These are phyloP conservation scores for Elymus sibiricus DNA, from an alignment of 176 grass and related monocot species.

Conservation along the genomic window DNA sequence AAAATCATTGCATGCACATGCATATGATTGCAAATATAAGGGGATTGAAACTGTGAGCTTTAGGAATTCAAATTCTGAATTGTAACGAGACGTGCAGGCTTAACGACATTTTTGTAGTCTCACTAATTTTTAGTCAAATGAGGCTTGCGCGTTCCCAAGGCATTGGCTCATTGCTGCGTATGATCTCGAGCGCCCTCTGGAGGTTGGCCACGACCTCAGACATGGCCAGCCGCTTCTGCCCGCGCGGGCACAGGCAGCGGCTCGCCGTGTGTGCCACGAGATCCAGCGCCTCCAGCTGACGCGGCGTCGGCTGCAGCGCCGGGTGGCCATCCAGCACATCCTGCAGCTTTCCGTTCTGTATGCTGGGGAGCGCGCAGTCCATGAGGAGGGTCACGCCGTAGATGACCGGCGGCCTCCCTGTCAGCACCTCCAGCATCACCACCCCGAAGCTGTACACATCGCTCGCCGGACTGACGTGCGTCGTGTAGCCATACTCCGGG, in stretches of 20 bases:
- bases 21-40: too few relatives aligned
- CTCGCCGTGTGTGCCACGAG: neutral
- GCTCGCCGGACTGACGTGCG: neutral
- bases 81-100: too few relatives aligned
- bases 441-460: conserved; percentile 81
- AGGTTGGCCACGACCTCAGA: neutral
- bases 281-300: neutral
- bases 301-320: neutral
- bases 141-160: too few relatives aligned
- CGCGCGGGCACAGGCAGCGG: neutral
- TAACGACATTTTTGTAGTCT: too few relatives aligned
- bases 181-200: neutral
- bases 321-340: neutral
- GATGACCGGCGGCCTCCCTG: neutral
- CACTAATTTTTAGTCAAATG: too few relatives aligned
- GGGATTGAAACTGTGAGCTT: too few relatives aligned
- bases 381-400: neutral
- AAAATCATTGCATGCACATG: too few relatives aligned
- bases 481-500: neutral
- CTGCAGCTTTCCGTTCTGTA: neutral
- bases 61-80: too few relatives aligned
- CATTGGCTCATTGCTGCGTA: too few relatives aligned
- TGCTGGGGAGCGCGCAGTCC: neutral
- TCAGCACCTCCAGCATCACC: conserved; percentile 46
- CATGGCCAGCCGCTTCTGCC: neutral